Evolutionary conservation across 805 yeast species (phyloP), one percentile per base, ranked within the genome.

Genomic region (Myxozyma geophila): DNA sequence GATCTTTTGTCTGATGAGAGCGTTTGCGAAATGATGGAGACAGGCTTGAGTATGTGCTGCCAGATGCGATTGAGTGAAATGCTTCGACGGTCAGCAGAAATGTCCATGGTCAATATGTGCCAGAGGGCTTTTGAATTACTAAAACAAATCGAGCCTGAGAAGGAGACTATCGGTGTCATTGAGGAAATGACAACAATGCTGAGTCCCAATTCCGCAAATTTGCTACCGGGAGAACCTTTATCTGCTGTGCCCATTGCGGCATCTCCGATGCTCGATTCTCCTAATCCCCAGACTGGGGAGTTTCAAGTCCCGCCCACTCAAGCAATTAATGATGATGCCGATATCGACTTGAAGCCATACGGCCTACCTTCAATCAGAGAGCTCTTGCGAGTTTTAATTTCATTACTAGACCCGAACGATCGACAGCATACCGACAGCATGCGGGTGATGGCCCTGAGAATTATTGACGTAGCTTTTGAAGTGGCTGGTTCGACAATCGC

Each of bases 51-150:
- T 5, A 82, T 95, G 75, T 96, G 98, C 1, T 90, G 96, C 72
- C 96, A 95, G 74, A 90, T 90, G 77, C 84, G 92, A 74, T 83
- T 98, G 74, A 87, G 96, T 64, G 98, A 93, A 70, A 90, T 92
- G 7, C 81, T 95, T 63, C 81, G 98, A 71, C 84, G 88, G 64
- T 88, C 96, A 0, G 98, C 98, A 0, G 98, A 92, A 72, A 83
- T 88, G 78, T 83, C 96, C 0, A 82, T 91, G 81, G 79, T 84
- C 44, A 77, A 86, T 1, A 87, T 92, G 53, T 87, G 96, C 0
- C 82, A 86, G 46, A 81, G 84, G 59, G 81, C 92, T 7, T 92
- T 92, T 74, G 76, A 80, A 44, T 85, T 85, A 63, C 76, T 92
- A 54, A 81, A 81, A 50, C 75, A 76, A 28, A 81, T 90, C 28